Percentiles rank a stretch among this genome's conserved stretches.
Evolutionary conservation across 306 rosid species (phyloP).

Genomic region (Castanospermum australe): DNA sequence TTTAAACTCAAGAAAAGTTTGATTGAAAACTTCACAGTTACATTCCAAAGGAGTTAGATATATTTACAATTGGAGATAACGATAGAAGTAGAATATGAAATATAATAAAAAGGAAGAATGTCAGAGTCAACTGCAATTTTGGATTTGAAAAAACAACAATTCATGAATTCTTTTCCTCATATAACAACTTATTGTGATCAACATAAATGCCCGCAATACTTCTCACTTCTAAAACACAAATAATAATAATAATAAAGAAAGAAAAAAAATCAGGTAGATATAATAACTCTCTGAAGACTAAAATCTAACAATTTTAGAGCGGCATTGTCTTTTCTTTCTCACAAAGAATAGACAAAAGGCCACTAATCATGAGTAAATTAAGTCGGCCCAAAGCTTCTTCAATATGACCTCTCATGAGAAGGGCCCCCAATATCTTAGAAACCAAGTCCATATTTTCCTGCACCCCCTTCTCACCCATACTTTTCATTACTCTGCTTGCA

Average conservation of each 20-base stretch:
- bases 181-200: constrained; percentile 32
- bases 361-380: constrained; percentile 62
- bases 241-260: constrained; percentile 16
- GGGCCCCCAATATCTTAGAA: constrained; percentile 82
- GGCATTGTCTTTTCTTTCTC: constrained; percentile 87
- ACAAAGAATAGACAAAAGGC: constrained; percentile 62
- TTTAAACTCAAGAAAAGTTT: too few relatives aligned
- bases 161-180: constrained; percentile 8
- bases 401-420: constrained; percentile 80
- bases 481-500: constrained; percentile 89
- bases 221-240: constrained; percentile 37
- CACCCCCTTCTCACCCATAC: constrained; percentile 89
- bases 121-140: constrained; percentile 13
- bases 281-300: constrained; percentile 61
- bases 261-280: constrained; percentile 36
- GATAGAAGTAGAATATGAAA: too few relatives aligned
- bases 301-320: constrained; percentile 86
- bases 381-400: constrained; percentile 91
- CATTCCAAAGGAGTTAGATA: too few relatives aligned
- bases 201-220: constrained; percentile 16
- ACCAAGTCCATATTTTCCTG: constrained; percentile 81
- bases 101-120: constrained; percentile 19
- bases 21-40: too few relatives aligned
- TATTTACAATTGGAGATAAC: too few relatives aligned
- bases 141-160: constrained; percentile 20